These are phyloP conservation scores for Hymenochaete sp. DNA, from an alignment of 1,284 basidiomycete species.

Conservation along the genomic window DNA sequence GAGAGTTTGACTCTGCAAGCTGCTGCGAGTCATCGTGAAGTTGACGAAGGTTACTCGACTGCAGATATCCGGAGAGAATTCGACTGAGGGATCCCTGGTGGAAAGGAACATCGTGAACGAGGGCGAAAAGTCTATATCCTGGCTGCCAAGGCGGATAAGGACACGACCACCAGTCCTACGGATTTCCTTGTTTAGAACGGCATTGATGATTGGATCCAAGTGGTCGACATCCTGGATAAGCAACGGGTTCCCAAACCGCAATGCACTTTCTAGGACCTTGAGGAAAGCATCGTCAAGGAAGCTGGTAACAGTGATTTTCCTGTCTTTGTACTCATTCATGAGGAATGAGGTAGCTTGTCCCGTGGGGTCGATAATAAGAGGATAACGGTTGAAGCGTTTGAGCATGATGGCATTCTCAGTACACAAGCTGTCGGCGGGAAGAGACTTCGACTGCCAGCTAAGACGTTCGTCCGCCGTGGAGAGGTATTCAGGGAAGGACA, in stretches of 20 bases:
- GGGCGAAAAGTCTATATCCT: slow-evolving; percentile 99
- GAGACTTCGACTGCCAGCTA: slow-evolving; percentile 89
- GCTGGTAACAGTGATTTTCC: slow-evolving; percentile 96
- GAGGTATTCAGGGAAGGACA: slow-evolving; percentile 91
- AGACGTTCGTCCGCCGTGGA: slow-evolving; percentile 96
- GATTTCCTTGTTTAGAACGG: slow-evolving; percentile 95
- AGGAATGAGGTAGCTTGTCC: slow-evolving; percentile 97
- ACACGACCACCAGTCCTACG: slow-evolving; percentile 94
- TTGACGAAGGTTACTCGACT: slow-evolving; percentile 99
- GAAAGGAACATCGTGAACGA: slow-evolving; percentile 99
- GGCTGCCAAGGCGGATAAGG: slow-evolving; percentile 93
- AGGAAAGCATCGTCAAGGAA: slow-evolving; percentile 99
- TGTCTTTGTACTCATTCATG: slow-evolving; percentile 89
- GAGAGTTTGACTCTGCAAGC: slow-evolving; percentile 95
- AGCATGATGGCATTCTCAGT: slow-evolving; percentile 99
- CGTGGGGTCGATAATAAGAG: slow-evolving; percentile 96
- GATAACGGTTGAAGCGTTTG: slow-evolving; percentile 96
- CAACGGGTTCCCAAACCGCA: slow-evolving; percentile 96
- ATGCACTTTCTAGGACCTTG: slow-evolving; percentile 96
- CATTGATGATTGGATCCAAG: slow-evolving; percentile 95
- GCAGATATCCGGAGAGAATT: slow-evolving; percentile 98
- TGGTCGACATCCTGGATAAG: slow-evolving; percentile 98
- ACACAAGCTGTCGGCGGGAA: slow-evolving; percentile 92
- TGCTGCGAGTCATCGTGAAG: slow-evolving; percentile 99
- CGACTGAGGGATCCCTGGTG: slow-evolving; percentile 93